Conservation (phyloP, 305 asterid genomes). For the Fraxinus floribunda region DNA sequence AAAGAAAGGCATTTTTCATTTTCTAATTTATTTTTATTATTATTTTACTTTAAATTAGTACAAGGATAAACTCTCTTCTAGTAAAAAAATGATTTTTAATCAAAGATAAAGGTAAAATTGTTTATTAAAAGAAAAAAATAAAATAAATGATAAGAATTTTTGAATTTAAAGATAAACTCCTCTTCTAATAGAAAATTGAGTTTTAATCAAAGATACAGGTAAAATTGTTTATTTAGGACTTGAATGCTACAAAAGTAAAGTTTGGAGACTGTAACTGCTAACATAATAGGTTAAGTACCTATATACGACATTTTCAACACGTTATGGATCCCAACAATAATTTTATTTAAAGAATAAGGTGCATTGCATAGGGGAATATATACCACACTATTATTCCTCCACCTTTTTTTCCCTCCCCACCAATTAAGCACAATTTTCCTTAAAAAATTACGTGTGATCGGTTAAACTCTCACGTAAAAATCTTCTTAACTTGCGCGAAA, state of each 20-base stretch:
- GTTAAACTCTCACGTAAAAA: too few relatives aligned
- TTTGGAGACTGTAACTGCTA: neutral
- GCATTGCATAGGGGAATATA: neutral
- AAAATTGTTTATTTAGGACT: neutral
- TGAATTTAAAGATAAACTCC: neutral
- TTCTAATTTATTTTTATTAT: neutral
- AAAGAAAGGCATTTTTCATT: neutral
- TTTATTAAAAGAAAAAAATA: neutral
- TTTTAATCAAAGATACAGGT: neutral
- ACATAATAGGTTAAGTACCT: neutral
- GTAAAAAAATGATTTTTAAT: neutral
- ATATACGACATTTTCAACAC: neutral
- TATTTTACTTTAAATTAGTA: neutral
- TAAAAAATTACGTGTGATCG: neutral
- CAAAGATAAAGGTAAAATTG: neutral
- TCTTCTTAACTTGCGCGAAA: neutral
- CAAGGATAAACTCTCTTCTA: neutral
- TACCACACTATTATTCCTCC: neutral
- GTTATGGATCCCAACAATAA: neutral
- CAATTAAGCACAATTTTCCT: constrained; percentile 17
- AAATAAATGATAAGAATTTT: neutral
- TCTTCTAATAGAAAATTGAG: neutral
- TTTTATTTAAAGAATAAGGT: neutral
- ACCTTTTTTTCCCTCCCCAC: neutral
- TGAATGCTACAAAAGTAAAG: neutral